Conservation (phyloP, 495 filamentous ascomycete genomes). For the Penicillium bialowiezense region DNA sequence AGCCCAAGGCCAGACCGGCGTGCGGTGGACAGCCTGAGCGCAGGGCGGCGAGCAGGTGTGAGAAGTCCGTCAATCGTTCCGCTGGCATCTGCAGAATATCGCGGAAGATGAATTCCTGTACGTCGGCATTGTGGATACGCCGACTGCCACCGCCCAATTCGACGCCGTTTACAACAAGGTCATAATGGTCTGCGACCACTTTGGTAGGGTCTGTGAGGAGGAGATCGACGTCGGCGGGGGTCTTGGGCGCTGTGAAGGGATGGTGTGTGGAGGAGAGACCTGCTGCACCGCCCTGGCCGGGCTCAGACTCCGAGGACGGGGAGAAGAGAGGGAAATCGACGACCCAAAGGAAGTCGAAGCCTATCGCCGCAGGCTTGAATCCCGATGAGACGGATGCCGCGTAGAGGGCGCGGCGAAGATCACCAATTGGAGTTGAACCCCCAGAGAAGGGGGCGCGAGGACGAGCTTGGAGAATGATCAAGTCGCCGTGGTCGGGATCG, state of each 20-base stretch:
- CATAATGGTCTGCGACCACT: conserved; percentile 82
- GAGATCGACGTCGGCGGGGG: conserved; percentile 67
- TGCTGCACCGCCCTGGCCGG: conserved; percentile 77
- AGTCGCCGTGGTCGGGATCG: conserved; percentile 62
- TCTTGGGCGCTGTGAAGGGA: conserved; percentile 88
- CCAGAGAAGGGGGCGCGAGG: conserved; percentile 53
- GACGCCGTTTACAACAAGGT: conserved; percentile 92
- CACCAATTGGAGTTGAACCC: conserved; percentile 77
- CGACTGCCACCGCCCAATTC: conserved; percentile 91
- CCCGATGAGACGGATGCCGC: conserved; percentile 57
- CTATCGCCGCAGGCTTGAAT: conserved; percentile 51
- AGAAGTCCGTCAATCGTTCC: conserved; percentile 70
- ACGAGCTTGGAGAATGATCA: conserved; percentile 79
- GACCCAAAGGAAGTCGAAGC: conserved; percentile 77
- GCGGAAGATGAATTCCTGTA: conserved; percentile 83
- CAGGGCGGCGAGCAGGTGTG: conserved; percentile 79
- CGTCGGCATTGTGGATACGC: conserved; percentile 81
- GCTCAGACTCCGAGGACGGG: conserved; percentile 61
- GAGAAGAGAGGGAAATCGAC: conserved; percentile 90
- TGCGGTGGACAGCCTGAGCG: conserved; percentile 93
- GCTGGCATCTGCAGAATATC: conserved; percentile 68
- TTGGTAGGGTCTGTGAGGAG: conserved; percentile 68
- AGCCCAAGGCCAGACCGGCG: conserved; percentile 88
- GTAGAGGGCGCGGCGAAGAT: conserved; percentile 69
- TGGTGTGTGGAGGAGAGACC: conserved; percentile 90